Percentiles rank a stretch among this genome's conserved stretches.
Evolutionary conservation across 2,329 filamentous ascomycete genomes (phyloP).

Genomic region (Fusarium denticulatum): DNA sequence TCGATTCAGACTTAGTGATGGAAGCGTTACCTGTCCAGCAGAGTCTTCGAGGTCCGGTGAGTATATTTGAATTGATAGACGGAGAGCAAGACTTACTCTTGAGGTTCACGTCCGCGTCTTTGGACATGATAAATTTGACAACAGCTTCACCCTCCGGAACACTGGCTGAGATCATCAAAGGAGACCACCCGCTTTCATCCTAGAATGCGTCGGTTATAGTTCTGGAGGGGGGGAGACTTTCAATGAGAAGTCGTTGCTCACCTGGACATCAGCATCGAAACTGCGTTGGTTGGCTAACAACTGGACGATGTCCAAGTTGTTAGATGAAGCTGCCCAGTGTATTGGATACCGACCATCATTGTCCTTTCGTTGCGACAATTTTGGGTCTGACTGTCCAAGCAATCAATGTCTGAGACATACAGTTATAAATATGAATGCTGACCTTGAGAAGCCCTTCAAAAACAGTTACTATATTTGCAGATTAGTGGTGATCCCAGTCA

Average conservation of each 20-base stretch:
- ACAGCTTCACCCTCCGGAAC: constrained; percentile 77
- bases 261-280: constrained; percentile 87
- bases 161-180: constrained; percentile 83
- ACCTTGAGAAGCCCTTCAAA: constrained; percentile 70
- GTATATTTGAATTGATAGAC: not conserved
- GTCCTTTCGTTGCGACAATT: constrained; percentile 76
- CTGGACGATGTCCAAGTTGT: constrained; percentile 78
- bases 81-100: constrained; percentile 64
- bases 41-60: constrained; percentile 59
- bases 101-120: constrained; percentile 76
- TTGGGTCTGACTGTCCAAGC: constrained; percentile 75
- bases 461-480: constrained; percentile 61
- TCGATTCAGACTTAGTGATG: not conserved
- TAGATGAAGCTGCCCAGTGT: constrained; percentile 93
- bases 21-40: constrained; percentile 65
- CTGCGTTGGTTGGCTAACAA: constrained; percentile 74
- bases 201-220: constrained; percentile 43
- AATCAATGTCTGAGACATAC: not conserved
- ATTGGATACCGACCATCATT: constrained; percentile 89
- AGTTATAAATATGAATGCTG: not conserved
- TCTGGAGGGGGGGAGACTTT: too few relatives aligned
- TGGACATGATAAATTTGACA: constrained; percentile 72
- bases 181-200: constrained; percentile 84
- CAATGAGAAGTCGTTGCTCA: constrained; percentile 46
- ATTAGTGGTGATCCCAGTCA: constrained; percentile 16